Percentiles rank a stretch among this genome's conserved stretches.
These are phyloP conservation scores for Neurospora crassa DNA, from an alignment of 2,329 filamentous ascomycete species.

Conservation along the genomic window DNA sequence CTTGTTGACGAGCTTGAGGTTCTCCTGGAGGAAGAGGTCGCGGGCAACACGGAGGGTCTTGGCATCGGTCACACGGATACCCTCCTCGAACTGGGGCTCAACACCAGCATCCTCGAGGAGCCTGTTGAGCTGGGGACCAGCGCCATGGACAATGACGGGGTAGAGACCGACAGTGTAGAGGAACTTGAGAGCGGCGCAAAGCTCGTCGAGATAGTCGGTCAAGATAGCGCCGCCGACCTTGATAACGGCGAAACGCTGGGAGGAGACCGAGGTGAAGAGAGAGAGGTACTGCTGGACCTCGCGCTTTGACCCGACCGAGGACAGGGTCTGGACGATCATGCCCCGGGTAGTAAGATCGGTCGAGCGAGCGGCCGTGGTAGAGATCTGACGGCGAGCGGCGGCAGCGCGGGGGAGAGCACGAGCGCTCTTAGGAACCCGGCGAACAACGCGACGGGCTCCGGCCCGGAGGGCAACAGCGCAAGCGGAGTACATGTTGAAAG, in stretches of 20 bases:
- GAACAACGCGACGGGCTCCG: slow-evolving; percentile 31
- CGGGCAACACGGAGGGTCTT: slow-evolving; percentile 88
- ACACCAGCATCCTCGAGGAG: slow-evolving; percentile 83
- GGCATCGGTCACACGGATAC: slow-evolving; percentile 88
- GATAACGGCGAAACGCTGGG: slow-evolving; percentile 95
- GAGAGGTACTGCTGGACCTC: slow-evolving; percentile 97
- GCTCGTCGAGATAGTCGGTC: slow-evolving; percentile 84
- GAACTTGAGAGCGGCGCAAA: slow-evolving; percentile 82
- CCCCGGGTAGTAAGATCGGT: slow-evolving; percentile 57
- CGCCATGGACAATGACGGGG: slow-evolving; percentile 92
- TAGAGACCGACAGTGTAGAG: slow-evolving; percentile 91
- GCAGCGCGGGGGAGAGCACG: slow-evolving; percentile 13
- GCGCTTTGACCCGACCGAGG: slow-evolving; percentile 90
- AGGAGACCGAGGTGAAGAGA: slow-evolving; percentile 93
- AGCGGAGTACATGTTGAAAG: slow-evolving; percentile 32
- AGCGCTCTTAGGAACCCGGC: slow-evolving; percentile 21
- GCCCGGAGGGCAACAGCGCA: slow-evolving; percentile 33
- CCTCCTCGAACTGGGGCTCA: slow-evolving; percentile 92
- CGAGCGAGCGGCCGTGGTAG: slow-evolving; percentile 23
- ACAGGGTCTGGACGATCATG: slow-evolving; percentile 81
- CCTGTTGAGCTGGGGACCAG: slow-evolving; percentile 88
- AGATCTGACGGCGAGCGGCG: slow-evolving; percentile 23
- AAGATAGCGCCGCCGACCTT: slow-evolving; percentile 96
- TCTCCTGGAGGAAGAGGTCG: slow-evolving; percentile 91
- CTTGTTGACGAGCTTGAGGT: slow-evolving; percentile 82